Conservation (phyloP, 306 rosid species). For the Casuarina glauca region DNA sequence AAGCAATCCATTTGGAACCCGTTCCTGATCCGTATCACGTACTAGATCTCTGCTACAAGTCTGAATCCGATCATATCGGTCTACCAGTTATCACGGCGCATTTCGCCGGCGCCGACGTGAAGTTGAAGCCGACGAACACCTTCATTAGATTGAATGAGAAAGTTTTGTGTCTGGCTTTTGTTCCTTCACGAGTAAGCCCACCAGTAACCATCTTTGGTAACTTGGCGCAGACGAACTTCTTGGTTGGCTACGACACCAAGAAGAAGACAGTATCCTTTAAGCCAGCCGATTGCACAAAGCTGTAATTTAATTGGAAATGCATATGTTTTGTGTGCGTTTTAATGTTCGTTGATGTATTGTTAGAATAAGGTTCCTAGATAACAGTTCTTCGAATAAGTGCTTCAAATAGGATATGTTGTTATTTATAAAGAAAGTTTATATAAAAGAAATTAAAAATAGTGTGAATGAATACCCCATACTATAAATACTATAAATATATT, state of each 20-base stretch:
- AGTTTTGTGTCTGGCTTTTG: slow-evolving; percentile 51
- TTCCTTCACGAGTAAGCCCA: accelerated
- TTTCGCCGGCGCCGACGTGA: slow-evolving; percentile 40
- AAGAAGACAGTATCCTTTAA: slow-evolving; percentile 40
- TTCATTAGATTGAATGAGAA: slow-evolving; percentile 27
- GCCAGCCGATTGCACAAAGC: slow-evolving; percentile 35
- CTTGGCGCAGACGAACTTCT: slow-evolving; percentile 44
- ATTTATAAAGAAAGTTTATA: too few species aligned
- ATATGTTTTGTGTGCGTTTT: too few species aligned
- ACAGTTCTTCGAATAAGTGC: too few species aligned
- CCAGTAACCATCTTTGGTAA: slow-evolving; percentile 45
- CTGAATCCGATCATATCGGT: background rate
- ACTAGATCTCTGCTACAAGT: slow-evolving; percentile 34
- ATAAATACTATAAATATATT: too few species aligned
- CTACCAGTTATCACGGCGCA: slow-evolving; percentile 35
- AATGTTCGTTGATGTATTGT: too few species aligned
- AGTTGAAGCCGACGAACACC: slow-evolving; percentile 26
- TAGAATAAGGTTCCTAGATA: too few species aligned
- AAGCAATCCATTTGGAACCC: background rate
- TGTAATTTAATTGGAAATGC: too few species aligned
- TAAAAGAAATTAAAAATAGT: too few species aligned
- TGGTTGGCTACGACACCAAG: slow-evolving; percentile 54
- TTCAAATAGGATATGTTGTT: too few species aligned
- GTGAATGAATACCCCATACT: too few species aligned
- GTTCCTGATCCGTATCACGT: background rate